Conservation (phyloP, 139 green algal species). For the Picochlorum sp. region DNA sequence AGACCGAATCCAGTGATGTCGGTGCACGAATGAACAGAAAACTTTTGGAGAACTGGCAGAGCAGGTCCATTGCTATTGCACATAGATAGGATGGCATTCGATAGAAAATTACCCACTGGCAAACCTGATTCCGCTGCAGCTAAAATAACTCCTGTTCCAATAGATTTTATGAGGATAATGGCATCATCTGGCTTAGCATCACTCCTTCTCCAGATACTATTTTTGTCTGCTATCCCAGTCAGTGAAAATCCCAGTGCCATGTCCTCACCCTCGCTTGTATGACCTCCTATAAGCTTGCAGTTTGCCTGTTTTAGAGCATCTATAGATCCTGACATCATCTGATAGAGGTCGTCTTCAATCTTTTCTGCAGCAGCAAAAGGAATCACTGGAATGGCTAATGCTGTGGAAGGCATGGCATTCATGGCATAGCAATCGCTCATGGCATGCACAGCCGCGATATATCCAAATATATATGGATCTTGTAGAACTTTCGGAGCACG, state of each 20-base stretch:
- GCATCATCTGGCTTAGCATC: conserved; percentile 49
- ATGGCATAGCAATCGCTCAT: conserved; percentile 78
- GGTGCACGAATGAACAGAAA: conserved; percentile 60
- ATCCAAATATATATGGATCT: conserved; percentile 75
- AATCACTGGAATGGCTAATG: conserved; percentile 65
- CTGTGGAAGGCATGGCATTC: conserved; percentile 56
- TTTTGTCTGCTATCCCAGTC: conserved; percentile 34
- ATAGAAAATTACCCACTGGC: conserved; percentile 38
- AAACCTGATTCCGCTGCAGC: conserved; percentile 58
- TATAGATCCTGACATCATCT: conserved; percentile 64
- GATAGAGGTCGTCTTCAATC: conserved; percentile 63
- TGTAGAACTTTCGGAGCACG: conserved; percentile 33
- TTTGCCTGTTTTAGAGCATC: conserved; percentile 36
- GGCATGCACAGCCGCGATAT: conserved; percentile 67
- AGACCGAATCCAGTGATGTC: conserved; percentile 92
- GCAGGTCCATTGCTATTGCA: conserved; percentile 37
- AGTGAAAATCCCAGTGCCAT: conserved; percentile 44
- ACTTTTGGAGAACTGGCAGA: conserved; percentile 24
- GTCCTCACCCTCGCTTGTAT: conserved; percentile 69
- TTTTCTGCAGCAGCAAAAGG: conserved; percentile 36
- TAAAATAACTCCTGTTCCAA: conserved; percentile 69
- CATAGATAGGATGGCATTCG: conserved; percentile 37
- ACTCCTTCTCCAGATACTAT: conserved; percentile 41
- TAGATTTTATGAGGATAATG: conserved; percentile 82
- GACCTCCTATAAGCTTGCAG: conserved; percentile 72